Conservation (phyloP, 1,284 basidiomycete species). For the Malassezia obtusa region DNA sequence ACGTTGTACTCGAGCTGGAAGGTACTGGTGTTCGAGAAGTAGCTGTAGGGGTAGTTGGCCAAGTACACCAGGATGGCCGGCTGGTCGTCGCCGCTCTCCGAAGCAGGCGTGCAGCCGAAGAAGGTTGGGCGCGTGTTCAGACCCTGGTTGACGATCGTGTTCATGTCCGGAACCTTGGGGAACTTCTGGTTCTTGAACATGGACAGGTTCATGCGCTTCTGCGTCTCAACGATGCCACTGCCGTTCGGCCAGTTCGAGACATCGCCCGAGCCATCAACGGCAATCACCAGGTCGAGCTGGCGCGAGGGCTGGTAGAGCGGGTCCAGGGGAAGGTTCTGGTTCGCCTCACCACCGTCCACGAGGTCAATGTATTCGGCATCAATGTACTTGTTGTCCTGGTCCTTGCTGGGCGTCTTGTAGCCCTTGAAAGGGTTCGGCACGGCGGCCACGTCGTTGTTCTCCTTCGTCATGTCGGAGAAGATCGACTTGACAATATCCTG, state of each 20-base stretch:
- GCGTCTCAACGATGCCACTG: constrained; percentile 49
- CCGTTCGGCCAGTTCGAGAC: constrained; percentile 58
- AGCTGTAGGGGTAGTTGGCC: constrained; percentile 52
- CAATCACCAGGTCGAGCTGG: constrained; percentile 61
- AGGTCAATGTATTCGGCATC: constrained; percentile 29
- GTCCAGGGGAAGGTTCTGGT: constrained; percentile 59
- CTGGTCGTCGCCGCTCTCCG: constrained; percentile 22
- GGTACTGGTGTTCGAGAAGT: constrained; percentile 32
- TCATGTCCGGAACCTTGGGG: constrained; percentile 50
- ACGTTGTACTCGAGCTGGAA: constrained; percentile 48
- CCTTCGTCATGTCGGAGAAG: constrained; percentile 23
- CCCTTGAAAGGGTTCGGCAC: constrained; percentile 51
- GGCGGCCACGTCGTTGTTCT: constrained; percentile 50
- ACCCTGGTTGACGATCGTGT: constrained; percentile 58
- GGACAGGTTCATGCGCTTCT: constrained; percentile 20
- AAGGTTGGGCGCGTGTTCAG: constrained; percentile 63
- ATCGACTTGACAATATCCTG: constrained; percentile 26
- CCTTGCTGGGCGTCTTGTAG: constrained; percentile 35
- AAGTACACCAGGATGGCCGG: constrained; percentile 51
- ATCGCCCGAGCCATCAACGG: constrained; percentile 59
- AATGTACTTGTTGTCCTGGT: constrained; percentile 20
- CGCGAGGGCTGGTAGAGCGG: constrained; percentile 60
- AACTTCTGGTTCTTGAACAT: constrained; percentile 43
- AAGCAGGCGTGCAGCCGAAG: constrained; percentile 62
- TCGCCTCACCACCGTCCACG: constrained; percentile 38